A percentile compares a stretch with the other conserved stretches of the same genome.
phyloP scores from a whole-genome alignment of 2,329 filamentous ascomycete genomes.

The Akanthomyces muscarius region DNA sequence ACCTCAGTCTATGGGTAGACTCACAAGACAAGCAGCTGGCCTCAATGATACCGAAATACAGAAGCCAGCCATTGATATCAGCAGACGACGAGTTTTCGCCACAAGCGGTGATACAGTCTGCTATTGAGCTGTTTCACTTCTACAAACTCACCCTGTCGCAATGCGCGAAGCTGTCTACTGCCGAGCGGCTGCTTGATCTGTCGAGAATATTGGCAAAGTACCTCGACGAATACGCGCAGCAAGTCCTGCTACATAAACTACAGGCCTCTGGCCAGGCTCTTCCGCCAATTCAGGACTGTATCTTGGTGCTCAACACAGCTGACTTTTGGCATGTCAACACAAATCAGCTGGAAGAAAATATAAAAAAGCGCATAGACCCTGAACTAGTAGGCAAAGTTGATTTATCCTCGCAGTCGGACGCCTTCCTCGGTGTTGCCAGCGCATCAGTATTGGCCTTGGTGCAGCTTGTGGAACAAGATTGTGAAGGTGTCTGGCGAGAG shows the following conservation, averaged over 20 bases:
- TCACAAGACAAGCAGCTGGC: conserved; percentile 89
- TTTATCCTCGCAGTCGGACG: conserved; percentile 86
- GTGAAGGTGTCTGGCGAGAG: conserved; percentile 88
- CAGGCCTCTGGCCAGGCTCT: conserved; percentile 52
- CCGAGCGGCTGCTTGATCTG: conserved; percentile 79
- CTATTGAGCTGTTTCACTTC: conserved; percentile 95
- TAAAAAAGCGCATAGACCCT: conserved; percentile 82
- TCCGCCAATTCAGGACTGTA: conserved; percentile 65
- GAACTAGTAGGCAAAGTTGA: conserved; percentile 75
- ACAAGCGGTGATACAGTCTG: conserved; percentile 85
- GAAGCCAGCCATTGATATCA: conserved; percentile 72
- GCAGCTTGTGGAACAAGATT: conserved; percentile 73
- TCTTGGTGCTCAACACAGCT: conserved; percentile 89
- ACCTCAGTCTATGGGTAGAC: conserved; percentile 94
- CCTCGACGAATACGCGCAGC: conserved; percentile 90
- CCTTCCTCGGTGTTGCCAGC: conserved; percentile 91
- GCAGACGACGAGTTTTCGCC: conserved; percentile 88
- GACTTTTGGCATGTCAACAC: conserved; percentile 97
- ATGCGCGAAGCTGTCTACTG: conserved; percentile 92
- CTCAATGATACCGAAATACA: conserved; percentile 81
- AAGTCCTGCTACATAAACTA: conserved; percentile 73
- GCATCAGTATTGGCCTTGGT: conserved; percentile 81
- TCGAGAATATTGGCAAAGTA: conserved; percentile 86
- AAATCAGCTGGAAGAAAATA: conserved; percentile 88
- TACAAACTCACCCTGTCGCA: conserved; percentile 91